Conservation (phyloP, 129 eudicot genomes). For the Lactuca saligna region DNA sequence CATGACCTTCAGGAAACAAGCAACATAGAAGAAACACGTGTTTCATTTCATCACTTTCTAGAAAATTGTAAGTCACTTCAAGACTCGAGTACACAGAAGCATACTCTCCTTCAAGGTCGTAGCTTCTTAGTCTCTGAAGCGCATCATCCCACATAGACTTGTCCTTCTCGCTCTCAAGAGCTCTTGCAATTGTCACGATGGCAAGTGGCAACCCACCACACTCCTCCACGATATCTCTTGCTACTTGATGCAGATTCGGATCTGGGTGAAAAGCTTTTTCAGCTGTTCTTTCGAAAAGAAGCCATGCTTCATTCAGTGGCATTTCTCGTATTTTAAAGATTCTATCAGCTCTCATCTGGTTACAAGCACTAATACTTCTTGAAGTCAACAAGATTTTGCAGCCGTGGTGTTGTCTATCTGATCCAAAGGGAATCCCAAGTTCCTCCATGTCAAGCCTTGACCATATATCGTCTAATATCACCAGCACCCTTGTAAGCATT, state of each 20-base stretch:
- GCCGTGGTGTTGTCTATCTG: conserved; percentile 14
- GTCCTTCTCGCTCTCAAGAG: conserved; percentile 24
- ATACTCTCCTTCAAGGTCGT: conserved; percentile 29
- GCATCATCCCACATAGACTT: conserved; percentile 41
- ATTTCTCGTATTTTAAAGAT: conserved; percentile 19
- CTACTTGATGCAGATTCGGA: conserved; percentile 13
- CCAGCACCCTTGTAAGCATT: conserved; percentile 23
- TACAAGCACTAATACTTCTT: conserved; percentile 31
- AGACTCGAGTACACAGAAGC: conserved; percentile 33
- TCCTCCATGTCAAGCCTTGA: conserved; percentile 27
- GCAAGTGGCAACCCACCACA: conserved; percentile 53
- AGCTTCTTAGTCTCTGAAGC: conserved; percentile 26
- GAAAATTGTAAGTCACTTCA: conserved; percentile 34
- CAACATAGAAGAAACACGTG: conserved; percentile 37
- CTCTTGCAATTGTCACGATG: conserved; percentile 39
- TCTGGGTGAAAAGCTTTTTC: not conserved
- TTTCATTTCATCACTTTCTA: conserved; percentile 33
- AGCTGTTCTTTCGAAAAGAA: conserved; percentile 25
- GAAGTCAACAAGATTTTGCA: conserved; percentile 44
- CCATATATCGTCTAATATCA: conserved; percentile 55
- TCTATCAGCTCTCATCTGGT: conserved; percentile 29
- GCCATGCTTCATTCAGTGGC: conserved; percentile 35
- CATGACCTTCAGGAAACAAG: conserved; percentile 47
- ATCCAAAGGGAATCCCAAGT: conserved; percentile 37
- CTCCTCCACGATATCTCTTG: conserved; percentile 30